Conservation (phyloP, 345 rosid genomes). For the Brassica napus region Da-Ae NC_063435.1:12955001-12955500, state of each 20-base stretch:
- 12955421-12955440: neutral
- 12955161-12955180: conserved; percentile 53
- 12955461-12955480: conserved; percentile 16
- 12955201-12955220: conserved; percentile 40
- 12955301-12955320: conserved; percentile 19
- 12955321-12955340: neutral
- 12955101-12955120: conserved; percentile 48
- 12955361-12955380: conserved; percentile 28
- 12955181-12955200: conserved; percentile 46
- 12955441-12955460: neutral
- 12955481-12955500: conserved; percentile 18
- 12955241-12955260: neutral
- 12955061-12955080: conserved; percentile 26
- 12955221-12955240: conserved; percentile 16
- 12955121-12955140: conserved; percentile 55
- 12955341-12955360: conserved; percentile 36
- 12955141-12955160: conserved; percentile 54
- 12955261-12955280: conserved; percentile 18
- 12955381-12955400: conserved; percentile 33
- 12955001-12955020: conserved; percentile 66
- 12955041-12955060: conserved; percentile 35
- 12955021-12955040: conserved; percentile 50
- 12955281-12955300: conserved; percentile 22
- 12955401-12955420: conserved; percentile 28
- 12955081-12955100: conserved; percentile 50